These are phyloP conservation scores for Scortechinia acanthostroma DNA, from an alignment of 2,329 filamentous ascomycete species.

Conservation along the genomic window DNA sequence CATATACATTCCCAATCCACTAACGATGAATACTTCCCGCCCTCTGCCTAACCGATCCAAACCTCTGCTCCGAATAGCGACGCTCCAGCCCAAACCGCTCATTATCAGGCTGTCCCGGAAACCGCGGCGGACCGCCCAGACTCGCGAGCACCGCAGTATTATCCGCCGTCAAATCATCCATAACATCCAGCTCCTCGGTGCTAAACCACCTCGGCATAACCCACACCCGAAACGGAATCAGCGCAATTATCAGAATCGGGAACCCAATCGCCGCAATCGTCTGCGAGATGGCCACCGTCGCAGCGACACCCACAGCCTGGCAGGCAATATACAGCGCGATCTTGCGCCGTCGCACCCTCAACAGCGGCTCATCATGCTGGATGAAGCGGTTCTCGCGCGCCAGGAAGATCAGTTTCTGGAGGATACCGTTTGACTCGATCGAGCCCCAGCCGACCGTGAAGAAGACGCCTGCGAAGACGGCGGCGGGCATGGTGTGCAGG, in stretches of 20 bases:
- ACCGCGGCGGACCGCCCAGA: too few species aligned
- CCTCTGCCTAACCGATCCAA: too few species aligned
- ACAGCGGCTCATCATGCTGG: slow-evolving; percentile 59
- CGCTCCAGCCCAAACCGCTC: too few species aligned
- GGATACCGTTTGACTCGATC: slow-evolving; percentile 71
- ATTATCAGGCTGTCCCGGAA: too few species aligned
- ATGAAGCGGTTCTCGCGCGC: slow-evolving; percentile 24
- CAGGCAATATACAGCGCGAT: slow-evolving; percentile 67
- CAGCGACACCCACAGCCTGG: slow-evolving; percentile 65
- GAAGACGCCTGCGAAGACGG: slow-evolving; percentile 73
- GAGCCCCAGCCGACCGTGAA: slow-evolving; percentile 81
- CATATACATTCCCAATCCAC: too few species aligned
- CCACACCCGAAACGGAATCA: slow-evolving; percentile 60
- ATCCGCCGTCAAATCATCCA: slow-evolving; percentile 75
- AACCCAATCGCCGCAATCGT: slow-evolving; percentile 79
- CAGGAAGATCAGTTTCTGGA: slow-evolving; percentile 62
- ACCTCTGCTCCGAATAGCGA: too few species aligned
- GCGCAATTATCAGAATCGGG: slow-evolving; percentile 64
- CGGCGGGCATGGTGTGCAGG: slow-evolving; percentile 72
- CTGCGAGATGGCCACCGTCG: slow-evolving; percentile 77
- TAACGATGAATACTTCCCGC: too few species aligned
- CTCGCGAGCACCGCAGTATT: too few species aligned
- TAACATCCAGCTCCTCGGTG: slow-evolving; percentile 45
- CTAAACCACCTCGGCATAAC: slow-evolving; percentile 57
- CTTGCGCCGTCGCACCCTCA: slow-evolving; percentile 54